These are phyloP conservation scores for Cladophialophora bantiana DNA, from an alignment of 2,329 filamentous ascomycete species.

Conservation along the genomic window DNA sequence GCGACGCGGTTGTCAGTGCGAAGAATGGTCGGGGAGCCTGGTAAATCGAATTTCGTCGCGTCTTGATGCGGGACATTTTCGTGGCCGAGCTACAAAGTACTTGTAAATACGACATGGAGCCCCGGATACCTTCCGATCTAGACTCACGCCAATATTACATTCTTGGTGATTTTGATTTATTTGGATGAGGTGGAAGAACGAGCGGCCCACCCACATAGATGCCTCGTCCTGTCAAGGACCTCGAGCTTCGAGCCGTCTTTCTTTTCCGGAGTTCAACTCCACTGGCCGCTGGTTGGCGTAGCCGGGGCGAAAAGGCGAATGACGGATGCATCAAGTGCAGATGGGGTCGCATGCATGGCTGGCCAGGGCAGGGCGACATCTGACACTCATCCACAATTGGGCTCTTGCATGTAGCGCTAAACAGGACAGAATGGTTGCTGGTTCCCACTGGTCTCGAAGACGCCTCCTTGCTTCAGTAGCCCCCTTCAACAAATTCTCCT, in stretches of 20 bases:
- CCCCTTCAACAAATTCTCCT: slow-evolving; percentile 17
- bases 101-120: not conserved
- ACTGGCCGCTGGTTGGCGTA: not conserved
- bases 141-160: not conserved
- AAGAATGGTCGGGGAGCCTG: not conserved
- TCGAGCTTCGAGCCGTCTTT: not conserved
- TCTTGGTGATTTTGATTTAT: not conserved
- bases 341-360: slow-evolving; percentile 12
- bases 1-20: not conserved
- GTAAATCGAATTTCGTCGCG: not conserved
- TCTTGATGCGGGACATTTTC: not conserved
- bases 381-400: slow-evolving; percentile 21
- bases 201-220: not conserved
- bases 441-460: slow-evolving; percentile 12
- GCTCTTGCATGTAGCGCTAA: slow-evolving; percentile 27
- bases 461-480: slow-evolving; percentile 11
- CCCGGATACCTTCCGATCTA: not conserved
- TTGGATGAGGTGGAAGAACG: not conserved
- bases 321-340: slow-evolving; percentile 5
- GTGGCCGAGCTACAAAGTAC: not conserved
- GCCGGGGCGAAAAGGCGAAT: not conserved
- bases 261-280: slow-evolving; percentile 3
- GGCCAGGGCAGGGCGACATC: not conserved
- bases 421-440: slow-evolving; percentile 10
- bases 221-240: not conserved